phyloP scores from a whole-genome alignment of 805 yeast genomes.

The Maudiozyma pseudohumilis region DNA sequence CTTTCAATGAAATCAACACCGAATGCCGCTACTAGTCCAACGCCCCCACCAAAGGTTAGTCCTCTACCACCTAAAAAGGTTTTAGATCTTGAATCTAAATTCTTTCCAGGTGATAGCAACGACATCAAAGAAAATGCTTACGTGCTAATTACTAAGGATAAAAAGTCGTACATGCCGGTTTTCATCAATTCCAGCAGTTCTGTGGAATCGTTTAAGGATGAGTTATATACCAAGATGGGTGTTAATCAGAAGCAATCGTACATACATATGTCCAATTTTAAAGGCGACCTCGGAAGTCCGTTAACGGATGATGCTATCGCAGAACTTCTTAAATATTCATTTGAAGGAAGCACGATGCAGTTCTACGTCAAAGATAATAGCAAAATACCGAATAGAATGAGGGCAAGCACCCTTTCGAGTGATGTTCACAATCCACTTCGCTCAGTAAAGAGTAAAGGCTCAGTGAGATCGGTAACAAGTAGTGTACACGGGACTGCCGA shows the following conservation, averaged over 20 bases:
- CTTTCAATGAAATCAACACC: not conserved
- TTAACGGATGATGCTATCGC: conserved; percentile 41
- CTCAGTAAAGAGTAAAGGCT: conserved; percentile 21
- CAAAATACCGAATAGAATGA: conserved; percentile 14
- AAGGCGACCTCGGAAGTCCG: conserved; percentile 46
- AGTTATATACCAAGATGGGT: conserved; percentile 31
- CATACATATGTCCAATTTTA: conserved; percentile 61
- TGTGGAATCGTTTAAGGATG: conserved; percentile 32
- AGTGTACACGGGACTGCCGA: conserved; percentile 20
- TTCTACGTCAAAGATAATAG: conserved; percentile 21
- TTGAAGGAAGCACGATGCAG: conserved; percentile 25
- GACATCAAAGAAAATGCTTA: conserved; percentile 17
- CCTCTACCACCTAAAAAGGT: not conserved
- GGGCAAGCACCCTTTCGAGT: conserved; percentile 9
- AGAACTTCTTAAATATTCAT: conserved; percentile 28
- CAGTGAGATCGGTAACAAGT: conserved; percentile 21
- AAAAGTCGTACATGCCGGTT: conserved; percentile 42
- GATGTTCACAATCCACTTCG: conserved; percentile 12
- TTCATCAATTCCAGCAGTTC: conserved; percentile 28
- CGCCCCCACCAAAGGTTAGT: not conserved
- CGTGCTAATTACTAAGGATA: conserved; percentile 58
- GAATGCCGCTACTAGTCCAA: not conserved
- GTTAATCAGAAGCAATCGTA: conserved; percentile 23
- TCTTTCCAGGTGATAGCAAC: not conserved
- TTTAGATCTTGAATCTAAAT: conserved; percentile 1